A percentile compares a stretch with the other conserved stretches of the same genome.
phyloP scores from a whole-genome alignment of 345 rosid genomes.

The Angophora floribunda region DNA sequence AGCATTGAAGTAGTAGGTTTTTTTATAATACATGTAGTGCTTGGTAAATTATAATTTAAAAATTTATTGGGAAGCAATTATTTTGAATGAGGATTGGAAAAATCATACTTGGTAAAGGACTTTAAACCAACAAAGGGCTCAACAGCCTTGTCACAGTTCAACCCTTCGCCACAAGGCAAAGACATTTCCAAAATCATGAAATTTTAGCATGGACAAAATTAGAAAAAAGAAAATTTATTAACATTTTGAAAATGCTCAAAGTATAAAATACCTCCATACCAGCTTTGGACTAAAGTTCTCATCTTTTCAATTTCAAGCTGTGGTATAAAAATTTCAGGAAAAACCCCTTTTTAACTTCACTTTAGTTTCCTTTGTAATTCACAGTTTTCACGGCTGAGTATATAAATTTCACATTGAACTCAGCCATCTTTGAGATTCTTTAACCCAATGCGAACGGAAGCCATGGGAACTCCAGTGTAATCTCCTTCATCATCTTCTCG shows the following conservation, averaged over 20 bases:
- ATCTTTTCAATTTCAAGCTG: background rate
- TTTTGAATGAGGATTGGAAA: background rate
- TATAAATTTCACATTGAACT: background rate
- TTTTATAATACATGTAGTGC: no score
- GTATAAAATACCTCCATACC: no score
- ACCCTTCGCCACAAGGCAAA: no score
- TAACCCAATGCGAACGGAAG: background rate
- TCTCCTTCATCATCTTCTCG: background rate
- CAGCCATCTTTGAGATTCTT: background rate
- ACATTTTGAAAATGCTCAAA: background rate
- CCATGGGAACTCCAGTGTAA: background rate
- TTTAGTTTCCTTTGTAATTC: background rate
- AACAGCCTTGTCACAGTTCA: background rate
- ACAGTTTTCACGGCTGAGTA: background rate
- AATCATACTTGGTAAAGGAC: background rate
- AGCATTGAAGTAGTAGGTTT: rapidly evolving
- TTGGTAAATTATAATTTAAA: no score
- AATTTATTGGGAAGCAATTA: no score
- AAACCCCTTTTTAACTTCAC: background rate
- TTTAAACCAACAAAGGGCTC: background rate
- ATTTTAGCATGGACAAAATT: background rate
- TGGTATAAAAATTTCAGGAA: background rate
- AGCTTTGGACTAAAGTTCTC: rapidly evolving
- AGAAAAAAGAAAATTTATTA: no score
- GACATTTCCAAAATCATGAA: rapidly evolving